Base-by-base conservation (phyloP, 768 basidiomycete species). In the Heimioporus sp. region DNA sequence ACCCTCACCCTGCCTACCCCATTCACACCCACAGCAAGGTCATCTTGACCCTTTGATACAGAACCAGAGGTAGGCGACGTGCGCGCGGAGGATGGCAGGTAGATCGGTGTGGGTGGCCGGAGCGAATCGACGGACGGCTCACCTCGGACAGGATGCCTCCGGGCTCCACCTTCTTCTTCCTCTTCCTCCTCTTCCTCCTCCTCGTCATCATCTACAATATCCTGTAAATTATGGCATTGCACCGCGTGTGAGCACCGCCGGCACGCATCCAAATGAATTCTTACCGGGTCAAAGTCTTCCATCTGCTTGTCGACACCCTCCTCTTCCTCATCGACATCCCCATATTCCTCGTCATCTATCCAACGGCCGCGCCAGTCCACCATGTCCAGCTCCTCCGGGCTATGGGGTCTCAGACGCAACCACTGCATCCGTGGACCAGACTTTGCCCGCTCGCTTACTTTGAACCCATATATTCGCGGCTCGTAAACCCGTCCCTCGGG, bases 351-450 rank as follows among this genome's bases (percentile, higher is more conserved):
- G 17, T 86, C 85, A 13, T 82, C 81, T 55, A 91, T 83, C 92
- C 93, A 98, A 45, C 89, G 75, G 7, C 95, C 95, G 52, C 89
- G 80, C 83, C 86, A 92, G 67, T 97, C 95, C 30, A 97, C 94
- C 62, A 79, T 75, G 59, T 94, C 92, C 61, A 98, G 69, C 61
- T 95, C 92, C 49, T 81, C 80, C 2, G 85, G 79, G 52, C 77
- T 83, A 67, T 88, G 85, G 31, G 96, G 96, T 52, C 96, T 77
- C 69, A 93, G 68, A 49, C 97, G 79, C 69, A 98, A 70, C 97
- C 97, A 99, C 63, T 87, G 86, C 95, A 99, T 98, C 52, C 97
- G 79, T 13, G 97, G 97, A 5, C 97, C 97, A 61, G 83, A 90
- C 68, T 92, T 90, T 11, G 97, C 93, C 46, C 91, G 78, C 68